These are phyloP conservation scores for Leishmania amazonensis DNA, from an alignment of 208 protist genomes.

Conservation along the genomic window DNA sequence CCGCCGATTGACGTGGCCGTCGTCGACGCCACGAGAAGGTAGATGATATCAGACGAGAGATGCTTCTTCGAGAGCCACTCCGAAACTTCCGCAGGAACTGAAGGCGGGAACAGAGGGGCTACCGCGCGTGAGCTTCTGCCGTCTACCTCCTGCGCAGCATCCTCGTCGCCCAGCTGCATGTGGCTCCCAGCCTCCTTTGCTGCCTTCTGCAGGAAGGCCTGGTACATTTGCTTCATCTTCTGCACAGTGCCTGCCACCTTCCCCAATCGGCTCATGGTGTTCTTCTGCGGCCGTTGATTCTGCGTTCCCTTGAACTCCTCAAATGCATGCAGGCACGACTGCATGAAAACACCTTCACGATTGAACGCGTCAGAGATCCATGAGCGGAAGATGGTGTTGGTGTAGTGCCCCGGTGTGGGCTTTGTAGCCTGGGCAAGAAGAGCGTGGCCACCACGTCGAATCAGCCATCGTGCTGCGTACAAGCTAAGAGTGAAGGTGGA, in stretches of 20 bases:
- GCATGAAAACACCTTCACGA: slow-evolving; percentile 60
- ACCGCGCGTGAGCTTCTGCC: neutral
- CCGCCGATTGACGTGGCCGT: slow-evolving; percentile 3
- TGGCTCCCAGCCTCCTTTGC: slow-evolving; percentile 48
- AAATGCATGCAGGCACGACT: slow-evolving; percentile 46
- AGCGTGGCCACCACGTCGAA: slow-evolving; percentile 13
- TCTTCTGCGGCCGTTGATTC: slow-evolving; percentile 41
- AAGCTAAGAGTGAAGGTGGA: slow-evolving; percentile 40
- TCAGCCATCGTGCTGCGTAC: slow-evolving; percentile 49
- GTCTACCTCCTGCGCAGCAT: neutral
- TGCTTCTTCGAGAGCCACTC: slow-evolving; percentile 15
- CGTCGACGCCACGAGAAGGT: slow-evolving; percentile 30
- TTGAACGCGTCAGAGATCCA: slow-evolving; percentile 58
- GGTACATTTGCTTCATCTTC: slow-evolving; percentile 42
- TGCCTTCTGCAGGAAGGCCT: slow-evolving; percentile 51
- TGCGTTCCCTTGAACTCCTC: slow-evolving; percentile 61
- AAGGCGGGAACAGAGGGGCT: neutral
- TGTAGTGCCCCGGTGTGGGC: slow-evolving; percentile 12
- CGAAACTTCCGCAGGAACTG: neutral
- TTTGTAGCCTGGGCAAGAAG: slow-evolving; percentile 8
- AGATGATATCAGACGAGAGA: slow-evolving; percentile 27
- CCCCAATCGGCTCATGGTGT: slow-evolving; percentile 47
- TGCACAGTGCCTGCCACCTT: slow-evolving; percentile 48
- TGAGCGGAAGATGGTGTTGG: slow-evolving; percentile 44
- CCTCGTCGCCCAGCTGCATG: neutral